phyloP scores from a whole-genome alignment of 2,329 filamentous ascomycete genomes.

The Tolypocladium guangdongense region DNA sequence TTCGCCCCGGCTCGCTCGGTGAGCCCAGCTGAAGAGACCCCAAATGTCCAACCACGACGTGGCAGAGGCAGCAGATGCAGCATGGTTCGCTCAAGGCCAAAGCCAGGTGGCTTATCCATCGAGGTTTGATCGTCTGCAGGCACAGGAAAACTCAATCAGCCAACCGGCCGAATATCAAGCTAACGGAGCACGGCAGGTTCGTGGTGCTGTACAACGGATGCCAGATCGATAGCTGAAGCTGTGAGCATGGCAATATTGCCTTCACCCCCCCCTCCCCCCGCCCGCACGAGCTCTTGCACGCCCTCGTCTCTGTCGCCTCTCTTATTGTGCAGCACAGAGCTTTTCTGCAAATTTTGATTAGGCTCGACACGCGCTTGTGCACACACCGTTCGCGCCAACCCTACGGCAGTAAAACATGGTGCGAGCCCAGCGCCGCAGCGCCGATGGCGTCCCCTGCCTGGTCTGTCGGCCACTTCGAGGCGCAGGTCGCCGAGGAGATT shows the following conservation, averaged over 20 bases:
- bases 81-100: too few species aligned
- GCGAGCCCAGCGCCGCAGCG: not conserved
- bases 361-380: not conserved
- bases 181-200: not conserved
- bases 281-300: not conserved
- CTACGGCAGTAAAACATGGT: not conserved
- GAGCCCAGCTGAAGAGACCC: too few species aligned
- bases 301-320: not conserved
- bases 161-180: not conserved
- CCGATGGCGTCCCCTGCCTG: not conserved
- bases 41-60: too few species aligned
- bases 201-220: not conserved
- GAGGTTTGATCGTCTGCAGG: not conserved
- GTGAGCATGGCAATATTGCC: not conserved
- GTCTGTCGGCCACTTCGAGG: not conserved
- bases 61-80: too few species aligned
- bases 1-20: not conserved
- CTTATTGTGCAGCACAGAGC: not conserved
- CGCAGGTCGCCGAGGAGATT: not conserved
- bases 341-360: not conserved
- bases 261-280: not conserved
- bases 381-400: not conserved
- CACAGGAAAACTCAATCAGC: not conserved
- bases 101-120: not conserved
- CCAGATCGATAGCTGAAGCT: not conserved